Base-by-base conservation (phyloP, 1,284 basidiomycete genomes). In the Ceratobasidium sp. region DNA sequence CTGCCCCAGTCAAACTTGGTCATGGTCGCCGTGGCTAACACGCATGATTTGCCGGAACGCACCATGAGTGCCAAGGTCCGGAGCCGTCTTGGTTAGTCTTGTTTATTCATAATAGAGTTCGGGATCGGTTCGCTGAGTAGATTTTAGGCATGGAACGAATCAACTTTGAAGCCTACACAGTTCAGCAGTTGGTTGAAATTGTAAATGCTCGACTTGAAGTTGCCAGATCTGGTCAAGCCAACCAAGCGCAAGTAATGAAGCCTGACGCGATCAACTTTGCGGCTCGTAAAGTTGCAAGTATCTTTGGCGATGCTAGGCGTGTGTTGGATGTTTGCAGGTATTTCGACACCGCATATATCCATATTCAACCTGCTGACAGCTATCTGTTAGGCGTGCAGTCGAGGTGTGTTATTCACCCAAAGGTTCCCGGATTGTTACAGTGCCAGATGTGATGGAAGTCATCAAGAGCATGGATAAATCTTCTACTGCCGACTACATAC, bases 21-120 rank as follows among this genome's bases (percentile, higher is more conserved):
- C 64, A 97, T 99, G 1, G 88, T 99, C 69, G 97, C 97, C 0
- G 96, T 99, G 0, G 97, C 97, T 12, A 99, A 99, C 80, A 96
- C 97, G 30, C 97, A 98, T 93, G 97, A 99, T 79, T 84, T 99
- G 67, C 97, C 97, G 0, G 97, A 99, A 80, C 87, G 97, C 30
- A 92, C 92, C 14, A 91, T 99, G 86, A 92, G 87, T 2, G 94
- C 95, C 1, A 91, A 97, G 75, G 96, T 99, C 67, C 87, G 94
- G 59, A 96, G 93, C 81, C 89, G 97, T 67, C 83, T 99, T 12
- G 97, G 94, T 94, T 76, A 65, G 86, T 80, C 8, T 64, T 26
- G 6, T 12, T 26, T 73, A 14, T 34, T 34, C 55, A n/a, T 9
- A 16, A 21, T 2, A 26, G n/a, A n/a, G 21, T 57, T 10, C 21